Percentiles rank a stretch among this genome's conserved stretches.
phyloP scores from a whole-genome alignment of 768 basidiomycete species.

The Paxillus involutus region DNA sequence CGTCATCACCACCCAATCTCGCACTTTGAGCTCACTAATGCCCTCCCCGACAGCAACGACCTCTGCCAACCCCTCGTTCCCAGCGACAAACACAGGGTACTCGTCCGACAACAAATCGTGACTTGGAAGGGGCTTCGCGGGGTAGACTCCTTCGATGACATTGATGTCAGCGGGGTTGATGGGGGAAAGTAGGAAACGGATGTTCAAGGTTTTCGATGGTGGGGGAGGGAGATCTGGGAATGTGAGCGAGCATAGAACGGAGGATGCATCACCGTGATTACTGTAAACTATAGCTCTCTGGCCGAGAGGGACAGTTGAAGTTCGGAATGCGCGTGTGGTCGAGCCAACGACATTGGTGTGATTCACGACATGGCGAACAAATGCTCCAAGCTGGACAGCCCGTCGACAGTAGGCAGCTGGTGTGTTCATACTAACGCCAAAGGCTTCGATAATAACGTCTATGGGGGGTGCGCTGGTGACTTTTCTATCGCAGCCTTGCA shows the following conservation, averaged over 20 bases:
- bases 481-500: too few relatives aligned
- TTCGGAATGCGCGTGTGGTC: slow-evolving; percentile 24
- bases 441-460: too few relatives aligned
- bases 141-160: slow-evolving; percentile 82
- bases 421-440: background rate
- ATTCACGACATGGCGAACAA: background rate
- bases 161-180: slow-evolving; percentile 85
- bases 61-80: slow-evolving; percentile 76
- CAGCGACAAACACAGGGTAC: slow-evolving; percentile 56
- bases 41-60: slow-evolving; percentile 61
- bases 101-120: slow-evolving; percentile 35
- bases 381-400: background rate
- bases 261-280: slow-evolving; percentile 55
- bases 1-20: slow-evolving; percentile 76
- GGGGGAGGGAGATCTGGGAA: slow-evolving; percentile 56
- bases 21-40: slow-evolving; percentile 45
- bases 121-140: slow-evolving; percentile 50
- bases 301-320: slow-evolving; percentile 29
- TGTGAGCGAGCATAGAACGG: slow-evolving; percentile 55
- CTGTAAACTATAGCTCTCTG: slow-evolving; percentile 70
- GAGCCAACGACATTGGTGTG: background rate
- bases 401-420: background rate
- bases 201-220: slow-evolving; percentile 54
- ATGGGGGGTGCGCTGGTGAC: too few relatives aligned
- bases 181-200: slow-evolving; percentile 68